phyloP scores from a whole-genome alignment of 2,329 filamentous ascomycete genomes.

The Colletotrichum sp. region DNA sequence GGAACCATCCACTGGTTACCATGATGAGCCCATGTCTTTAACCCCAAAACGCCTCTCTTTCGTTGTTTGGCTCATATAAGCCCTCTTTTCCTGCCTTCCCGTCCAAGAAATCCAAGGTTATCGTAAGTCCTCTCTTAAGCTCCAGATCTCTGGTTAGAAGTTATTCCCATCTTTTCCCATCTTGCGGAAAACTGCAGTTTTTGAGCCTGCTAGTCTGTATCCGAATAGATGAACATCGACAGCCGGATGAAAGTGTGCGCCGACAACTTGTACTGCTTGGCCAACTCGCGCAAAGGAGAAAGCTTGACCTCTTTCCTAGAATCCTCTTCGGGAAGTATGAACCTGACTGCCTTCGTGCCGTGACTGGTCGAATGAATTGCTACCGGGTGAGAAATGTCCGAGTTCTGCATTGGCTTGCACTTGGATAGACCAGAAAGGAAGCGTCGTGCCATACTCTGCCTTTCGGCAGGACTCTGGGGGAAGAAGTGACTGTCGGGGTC shows the following conservation, averaged over 20 bases:
- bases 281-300: background rate
- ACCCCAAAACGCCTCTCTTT: background rate
- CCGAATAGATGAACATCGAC: background rate
- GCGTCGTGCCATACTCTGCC: background rate
- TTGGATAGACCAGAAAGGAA: background rate
- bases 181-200: background rate
- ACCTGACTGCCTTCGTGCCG: background rate
- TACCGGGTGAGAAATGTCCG: background rate
- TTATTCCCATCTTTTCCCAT: background rate
- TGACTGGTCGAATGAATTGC: background rate
- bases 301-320: background rate
- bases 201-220: background rate
- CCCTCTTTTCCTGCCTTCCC: background rate
- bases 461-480: background rate
- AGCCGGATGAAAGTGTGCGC: background rate
- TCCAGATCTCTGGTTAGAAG: background rate
- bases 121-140: background rate
- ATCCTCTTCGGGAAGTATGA: background rate
- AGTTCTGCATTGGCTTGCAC: background rate
- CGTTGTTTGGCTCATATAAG: rapidly evolving
- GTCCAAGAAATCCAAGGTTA: background rate
- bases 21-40: background rate
- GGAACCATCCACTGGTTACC: background rate
- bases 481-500: background rate
- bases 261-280: background rate